These are phyloP conservation scores for Penicillium sp. DNA, from an alignment of 2,329 filamentous ascomycete genomes.

Conservation along the genomic window DNA sequence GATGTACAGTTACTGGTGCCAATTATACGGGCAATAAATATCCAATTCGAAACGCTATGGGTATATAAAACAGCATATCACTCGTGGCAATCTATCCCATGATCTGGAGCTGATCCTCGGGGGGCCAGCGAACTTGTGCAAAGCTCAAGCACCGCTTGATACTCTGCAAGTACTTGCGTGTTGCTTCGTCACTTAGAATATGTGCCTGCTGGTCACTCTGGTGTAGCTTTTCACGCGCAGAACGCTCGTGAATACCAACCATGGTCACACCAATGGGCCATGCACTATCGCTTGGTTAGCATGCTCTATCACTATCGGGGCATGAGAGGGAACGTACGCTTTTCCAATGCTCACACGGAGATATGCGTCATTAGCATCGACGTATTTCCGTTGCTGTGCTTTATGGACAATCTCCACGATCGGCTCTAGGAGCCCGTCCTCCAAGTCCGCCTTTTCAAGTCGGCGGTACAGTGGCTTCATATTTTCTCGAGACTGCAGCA, in stretches of 20 bases:
- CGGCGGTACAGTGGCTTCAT: slow-evolving; percentile 87
- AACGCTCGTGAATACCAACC: slow-evolving; percentile 98
- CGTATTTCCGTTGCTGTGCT: slow-evolving; percentile 86
- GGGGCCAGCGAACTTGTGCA: slow-evolving; percentile 94
- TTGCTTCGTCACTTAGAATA: slow-evolving; percentile 95
- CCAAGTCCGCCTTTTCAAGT: slow-evolving; percentile 76
- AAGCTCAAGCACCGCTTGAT: slow-evolving; percentile 97
- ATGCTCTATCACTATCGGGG: neutral
- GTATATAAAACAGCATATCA: slow-evolving; percentile 10
- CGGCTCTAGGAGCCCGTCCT: slow-evolving; percentile 74
- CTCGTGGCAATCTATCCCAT: slow-evolving; percentile 67
- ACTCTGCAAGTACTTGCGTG: slow-evolving; percentile 92
- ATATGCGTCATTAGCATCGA: slow-evolving; percentile 95
- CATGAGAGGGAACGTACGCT: slow-evolving; percentile 50
- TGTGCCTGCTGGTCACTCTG: slow-evolving; percentile 76
- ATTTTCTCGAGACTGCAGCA: slow-evolving; percentile 83
- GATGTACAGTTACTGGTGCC: neutral
- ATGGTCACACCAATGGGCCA: slow-evolving; percentile 99
- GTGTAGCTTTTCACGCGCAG: slow-evolving; percentile 91
- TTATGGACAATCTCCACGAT: slow-evolving; percentile 89
- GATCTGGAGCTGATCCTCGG: slow-evolving; percentile 84
- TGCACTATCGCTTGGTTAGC: slow-evolving; percentile 50
- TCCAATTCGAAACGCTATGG: slow-evolving; percentile 7
- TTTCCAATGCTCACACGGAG: slow-evolving; percentile 90
- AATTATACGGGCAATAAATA: neutral